Evolutionary conservation across 2,329 filamentous ascomycete genomes (phyloP), one percentile per base, ranked within the genome.

Genomic region (Epichloe elymi): DNA sequence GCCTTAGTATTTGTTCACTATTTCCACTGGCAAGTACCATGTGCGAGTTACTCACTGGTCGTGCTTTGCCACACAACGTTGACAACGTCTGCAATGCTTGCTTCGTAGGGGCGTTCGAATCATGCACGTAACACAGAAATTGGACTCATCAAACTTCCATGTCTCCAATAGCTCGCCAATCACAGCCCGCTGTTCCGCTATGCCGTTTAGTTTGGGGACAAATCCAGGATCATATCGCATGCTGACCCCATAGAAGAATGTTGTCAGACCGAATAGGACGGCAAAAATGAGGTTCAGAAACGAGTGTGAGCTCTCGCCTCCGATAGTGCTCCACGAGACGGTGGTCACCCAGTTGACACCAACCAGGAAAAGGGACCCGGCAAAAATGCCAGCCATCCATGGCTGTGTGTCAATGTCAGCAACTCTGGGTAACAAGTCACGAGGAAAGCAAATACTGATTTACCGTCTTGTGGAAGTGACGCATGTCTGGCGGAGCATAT

Each of bases 101-200:
- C 90, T 95, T 57, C 93, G 80, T 54, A 98, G 70, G 3, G 93
- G 93, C 58, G 86, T 91, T 50, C 91, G 80, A 59, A 95, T 87
- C 90, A 97, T 95, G 71, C 93, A 98, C 46, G 81, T 81, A 30
- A 94, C 83, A 66, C 93, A 98, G 62, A 97, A 98, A 65, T 95
- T 91, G 54, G 83, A 75, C 63, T 96, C 91, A 63, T 98, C 90
- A 65, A 91, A 98, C 61, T 88, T 93, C 82, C 88, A 93, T 57
- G 82, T 65, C 52, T 80, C 78, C 55, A 98, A 78, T 7, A 98
- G 76, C 58, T 95, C 87, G 56, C 94, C 86, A 58, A 98, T 95
- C 52, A 86, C 83, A 40, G 83, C 82, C 66, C 91, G 89, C 66
- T 96, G 91, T 65, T 95, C 86, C 26, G 87, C 88, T 51, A 94